Base-by-base conservation (phyloP, 139 green algal genomes). In the Bryopsis sp. region DNA sequence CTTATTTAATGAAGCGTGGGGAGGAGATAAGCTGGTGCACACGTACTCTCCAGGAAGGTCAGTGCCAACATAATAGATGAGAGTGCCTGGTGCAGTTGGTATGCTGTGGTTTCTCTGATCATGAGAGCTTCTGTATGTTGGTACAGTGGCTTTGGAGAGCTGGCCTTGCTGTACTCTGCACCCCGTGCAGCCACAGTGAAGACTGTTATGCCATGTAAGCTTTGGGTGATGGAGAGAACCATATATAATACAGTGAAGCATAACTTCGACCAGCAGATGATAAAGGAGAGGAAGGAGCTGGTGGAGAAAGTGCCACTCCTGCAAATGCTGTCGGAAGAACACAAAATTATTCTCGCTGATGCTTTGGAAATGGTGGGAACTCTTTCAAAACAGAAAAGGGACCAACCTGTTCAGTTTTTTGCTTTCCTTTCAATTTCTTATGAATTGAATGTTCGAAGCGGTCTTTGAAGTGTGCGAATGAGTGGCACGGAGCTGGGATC, bases 151-250 rank as follows among this genome's bases (percentile, higher is more conserved):
- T 98, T 98, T 79, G 92, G 92, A 26, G 91, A 98, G 81, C 77
- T 98, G 39, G 92, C 91, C 2, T 76, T 98, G 72, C 80, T 98
- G 68, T 98, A 96, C 75, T 76, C 72, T 38, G 80, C 87, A 2
- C 90, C 92, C 0, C 82, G 92, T 1, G 86, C 87, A 1, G 92
- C 92, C 3, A 96, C 91, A 24, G 90, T 98, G 35, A 78, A 70
- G 5, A 81, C 86, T 32, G 80, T 73, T 0, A 78, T 78, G 0
- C 63, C 73, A 24, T 89, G 85, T 77, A 78, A 82, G 70, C 62
- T 91, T 58, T 91, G 85, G 84, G 83, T 93, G 28, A 93, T 96
- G 81, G 85, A 96, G 58, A 78, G 89, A 6, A 39, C 43, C 0
- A 87, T 93, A 60, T 96, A 93, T 74, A 73, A 78, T 26, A 78